Evolutionary conservation across 2,329 filamentous ascomycete species (phyloP), one percentile per base, ranked within the genome.

Genomic region (Penicillium nordicum): DNA sequence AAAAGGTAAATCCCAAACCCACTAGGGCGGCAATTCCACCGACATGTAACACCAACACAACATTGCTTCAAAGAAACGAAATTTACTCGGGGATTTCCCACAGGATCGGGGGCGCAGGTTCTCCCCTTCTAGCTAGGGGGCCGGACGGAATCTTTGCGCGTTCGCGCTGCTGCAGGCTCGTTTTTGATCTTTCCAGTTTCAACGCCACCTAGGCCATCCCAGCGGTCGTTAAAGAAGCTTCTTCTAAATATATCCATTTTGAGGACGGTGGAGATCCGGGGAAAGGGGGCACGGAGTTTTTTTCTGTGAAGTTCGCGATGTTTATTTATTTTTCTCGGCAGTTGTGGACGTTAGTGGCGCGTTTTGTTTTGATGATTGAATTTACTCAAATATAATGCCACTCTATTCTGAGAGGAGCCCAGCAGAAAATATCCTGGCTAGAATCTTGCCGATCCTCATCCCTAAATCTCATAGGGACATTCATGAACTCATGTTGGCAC

Each of bases 151-250:
- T 51, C 46, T 58, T 60, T 60, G 50, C 50, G 57, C 59, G 63
- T 64, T 66, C 61, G 63, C 57, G 60, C 50, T 52, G 21, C 58
- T 63, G 57, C 57, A 50, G 62, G 51, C 57, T 37, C 34, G 36
- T 55, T 65, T 48, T 52, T 37, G 40, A 64, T 58, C 25, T 46
- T 63, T 32, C 60, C 47, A 57, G 57, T 62, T 64, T 58, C 57
- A 62, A 62, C 60, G 47, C 55, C 62, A 64, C 59, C 62, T 52
- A 63, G 56, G 25, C 53, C 57, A 63, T 58, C 64, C 57, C 60
- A 59, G 57, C n/a, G n/a, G 9, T 53, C 21, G 52, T 47, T 47
- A 57, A 58, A 61, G 55, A 65, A 63, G 49, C 58, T 65, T 61
- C 60, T 63, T 66, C 58, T 53, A 56, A 64, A 65, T 36, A 52